These are phyloP conservation scores for Hyaloscypha hepaticicola DNA, from an alignment of 495 filamentous ascomycete genomes.

Conservation along the genomic window DNA sequence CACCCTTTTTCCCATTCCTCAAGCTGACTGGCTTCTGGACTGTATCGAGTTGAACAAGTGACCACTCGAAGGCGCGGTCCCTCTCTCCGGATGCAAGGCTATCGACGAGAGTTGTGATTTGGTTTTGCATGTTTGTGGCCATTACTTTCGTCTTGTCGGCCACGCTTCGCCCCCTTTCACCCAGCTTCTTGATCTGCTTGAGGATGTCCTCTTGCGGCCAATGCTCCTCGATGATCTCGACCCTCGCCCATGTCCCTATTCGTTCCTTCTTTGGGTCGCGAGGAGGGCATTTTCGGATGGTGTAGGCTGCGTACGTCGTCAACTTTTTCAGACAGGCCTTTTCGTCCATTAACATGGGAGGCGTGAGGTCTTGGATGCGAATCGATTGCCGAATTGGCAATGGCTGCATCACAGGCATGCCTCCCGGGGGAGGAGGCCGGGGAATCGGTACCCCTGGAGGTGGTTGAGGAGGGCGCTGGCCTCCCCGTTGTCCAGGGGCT, in stretches of 20 bases:
- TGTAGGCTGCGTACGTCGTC: slow-evolving; percentile 20
- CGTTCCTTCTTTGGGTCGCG: slow-evolving; percentile 18
- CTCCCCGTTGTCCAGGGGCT: neutral
- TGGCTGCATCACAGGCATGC: neutral
- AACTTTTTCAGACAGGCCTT: slow-evolving; percentile 19
- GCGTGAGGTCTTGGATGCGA: slow-evolving; percentile 18
- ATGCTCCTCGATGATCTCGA: slow-evolving; percentile 20
- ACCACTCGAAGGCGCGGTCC: slow-evolving; percentile 26
- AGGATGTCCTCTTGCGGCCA: slow-evolving; percentile 22
- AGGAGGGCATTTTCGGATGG: slow-evolving; percentile 20
- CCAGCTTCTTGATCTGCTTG: slow-evolving; percentile 26
- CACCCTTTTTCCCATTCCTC: neutral
- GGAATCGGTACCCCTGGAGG: neutral
- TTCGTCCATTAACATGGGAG: slow-evolving; percentile 15
- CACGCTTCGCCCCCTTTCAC: slow-evolving; percentile 16
- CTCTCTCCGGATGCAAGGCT: slow-evolving; percentile 12
- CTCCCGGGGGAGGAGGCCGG: slow-evolving; percentile 5
- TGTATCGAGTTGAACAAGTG: slow-evolving; percentile 26
- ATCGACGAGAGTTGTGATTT: slow-evolving; percentile 25
- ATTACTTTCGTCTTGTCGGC: slow-evolving; percentile 23
- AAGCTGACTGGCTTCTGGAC: slow-evolving; percentile 1
- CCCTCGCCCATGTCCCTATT: slow-evolving; percentile 30
- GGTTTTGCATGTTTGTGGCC: slow-evolving; percentile 9
- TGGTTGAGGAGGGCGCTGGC: neutral
- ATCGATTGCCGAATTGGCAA: slow-evolving; percentile 17